Percentiles rank a stretch among this genome's conserved stretches.
Conservation (phyloP, 306 rosid species). For the Adenanthera pavonina region DNA sequence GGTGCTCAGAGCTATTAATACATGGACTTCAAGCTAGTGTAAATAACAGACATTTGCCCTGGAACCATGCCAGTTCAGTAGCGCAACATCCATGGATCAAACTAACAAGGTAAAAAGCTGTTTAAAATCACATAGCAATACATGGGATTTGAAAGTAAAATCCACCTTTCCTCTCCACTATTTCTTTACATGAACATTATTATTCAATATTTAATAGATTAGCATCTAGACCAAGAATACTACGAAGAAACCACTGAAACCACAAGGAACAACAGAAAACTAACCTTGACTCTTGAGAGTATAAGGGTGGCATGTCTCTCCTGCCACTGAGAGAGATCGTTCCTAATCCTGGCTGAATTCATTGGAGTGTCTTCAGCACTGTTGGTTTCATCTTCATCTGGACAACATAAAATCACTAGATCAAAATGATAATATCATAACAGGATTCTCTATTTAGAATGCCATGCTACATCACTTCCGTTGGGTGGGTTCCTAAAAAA, state of each 20-base stretch:
- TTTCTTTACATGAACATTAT: conserved; percentile 1
- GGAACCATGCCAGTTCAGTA: conserved; percentile 1
- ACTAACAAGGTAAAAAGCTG: not conserved
- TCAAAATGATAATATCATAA: conserved; percentile 6
- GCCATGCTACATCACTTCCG: not conserved
- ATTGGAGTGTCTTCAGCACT: conserved; percentile 43
- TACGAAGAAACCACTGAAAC: conserved; percentile 1
- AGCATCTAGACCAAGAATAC: conserved; percentile 16
- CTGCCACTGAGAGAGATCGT: conserved; percentile 90
- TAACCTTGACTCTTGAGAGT: conserved; percentile 85
- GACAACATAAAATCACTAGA: conserved; percentile 22
- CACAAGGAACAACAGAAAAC: conserved; percentile 25
- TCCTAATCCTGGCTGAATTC: conserved; percentile 52
- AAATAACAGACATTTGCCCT: not conserved
- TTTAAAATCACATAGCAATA: not conserved
- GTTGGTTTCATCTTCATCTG: conserved; percentile 56
- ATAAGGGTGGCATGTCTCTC: conserved; percentile 78
- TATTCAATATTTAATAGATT: conserved; percentile 12
- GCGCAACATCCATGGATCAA: conserved; percentile 7
- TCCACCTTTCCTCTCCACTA: not conserved
- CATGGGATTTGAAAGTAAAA: conserved; percentile 8
- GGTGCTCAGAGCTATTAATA: not conserved
- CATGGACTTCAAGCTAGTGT: not conserved
- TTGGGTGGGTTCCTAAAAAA: not conserved
- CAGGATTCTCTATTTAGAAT: not conserved